Evolutionary conservation across 2,329 filamentous ascomycete species (phyloP).

Genomic region (Chaetoscypha palmicola): DNA sequence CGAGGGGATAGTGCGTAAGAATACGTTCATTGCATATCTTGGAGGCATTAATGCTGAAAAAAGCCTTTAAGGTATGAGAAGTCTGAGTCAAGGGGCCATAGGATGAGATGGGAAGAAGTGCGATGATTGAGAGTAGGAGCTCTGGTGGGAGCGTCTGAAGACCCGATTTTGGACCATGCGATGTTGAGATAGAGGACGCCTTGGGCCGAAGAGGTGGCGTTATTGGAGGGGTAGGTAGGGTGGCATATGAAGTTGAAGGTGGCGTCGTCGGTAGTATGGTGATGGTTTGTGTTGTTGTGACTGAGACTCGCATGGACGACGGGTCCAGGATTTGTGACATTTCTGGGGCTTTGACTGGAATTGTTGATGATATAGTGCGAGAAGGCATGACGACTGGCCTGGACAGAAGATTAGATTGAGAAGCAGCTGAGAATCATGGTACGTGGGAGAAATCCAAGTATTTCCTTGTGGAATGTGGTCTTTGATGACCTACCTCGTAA

Average conservation of each 20-base stretch:
- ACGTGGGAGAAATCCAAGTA: background rate
- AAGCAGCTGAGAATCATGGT: background rate
- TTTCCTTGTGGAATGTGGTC: background rate
- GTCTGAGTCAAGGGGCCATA: conserved; percentile 17
- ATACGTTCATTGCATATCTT: conserved; percentile 21
- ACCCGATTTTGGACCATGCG: background rate
- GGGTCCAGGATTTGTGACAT: background rate
- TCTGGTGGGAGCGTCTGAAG: conserved; percentile 29
- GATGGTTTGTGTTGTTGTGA: background rate
- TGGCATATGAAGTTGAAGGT: background rate
- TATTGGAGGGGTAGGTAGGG: conserved; percentile 2
- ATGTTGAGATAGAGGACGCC: background rate
- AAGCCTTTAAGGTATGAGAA: conserved; percentile 12
- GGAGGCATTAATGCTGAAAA: conserved; percentile 17
- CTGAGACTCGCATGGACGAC: background rate
- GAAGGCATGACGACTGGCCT: background rate
- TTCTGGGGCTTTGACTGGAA: background rate
- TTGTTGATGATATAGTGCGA: background rate
- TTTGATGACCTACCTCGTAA: background rate
- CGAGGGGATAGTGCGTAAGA: conserved; percentile 4
- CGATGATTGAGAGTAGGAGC: conserved; percentile 32
- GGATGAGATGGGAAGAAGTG: conserved; percentile 15
- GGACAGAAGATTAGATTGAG: no score
- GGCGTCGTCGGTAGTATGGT: background rate
- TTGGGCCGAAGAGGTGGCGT: background rate